Evolutionary conservation across 1,284 basidiomycete species (phyloP).

Genomic region (Sanghuangporus baumii): DNA sequence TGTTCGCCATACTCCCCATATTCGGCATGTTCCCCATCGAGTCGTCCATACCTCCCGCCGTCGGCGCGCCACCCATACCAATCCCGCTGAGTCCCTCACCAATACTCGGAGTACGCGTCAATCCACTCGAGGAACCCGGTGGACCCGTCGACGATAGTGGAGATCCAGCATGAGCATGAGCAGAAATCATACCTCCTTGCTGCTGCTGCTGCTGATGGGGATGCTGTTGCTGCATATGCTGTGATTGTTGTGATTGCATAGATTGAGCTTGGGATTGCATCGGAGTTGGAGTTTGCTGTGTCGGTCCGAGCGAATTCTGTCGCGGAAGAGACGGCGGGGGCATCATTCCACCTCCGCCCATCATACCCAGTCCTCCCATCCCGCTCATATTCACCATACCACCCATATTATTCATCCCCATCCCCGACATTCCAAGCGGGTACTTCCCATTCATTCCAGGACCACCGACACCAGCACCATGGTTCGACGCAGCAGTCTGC

Average conservation of each 20-base stretch:
- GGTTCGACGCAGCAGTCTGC: constrained; percentile 15
- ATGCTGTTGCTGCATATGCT: constrained; percentile 6
- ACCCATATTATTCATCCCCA: constrained; percentile 9
- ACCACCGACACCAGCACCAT: constrained; percentile 8
- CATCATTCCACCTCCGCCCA: constrained; percentile 24
- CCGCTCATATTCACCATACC: constrained; percentile 4
- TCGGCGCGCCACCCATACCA: background rate
- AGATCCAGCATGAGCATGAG: background rate
- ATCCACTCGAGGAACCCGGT: background rate
- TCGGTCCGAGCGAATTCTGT: constrained; percentile 5
- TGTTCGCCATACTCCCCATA: constrained; percentile 6
- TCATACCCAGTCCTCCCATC: constrained; percentile 14
- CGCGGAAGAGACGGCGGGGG: constrained; percentile 25
- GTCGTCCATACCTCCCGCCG: background rate
- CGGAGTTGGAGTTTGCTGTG: background rate
- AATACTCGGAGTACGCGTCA: constrained; percentile 4
- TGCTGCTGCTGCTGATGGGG: background rate
- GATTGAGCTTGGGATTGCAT: background rate
- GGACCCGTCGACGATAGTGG: background rate
- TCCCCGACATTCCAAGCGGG: background rate
- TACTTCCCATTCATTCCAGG: background rate
- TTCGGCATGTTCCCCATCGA: background rate
- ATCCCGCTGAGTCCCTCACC: constrained; percentile 9
- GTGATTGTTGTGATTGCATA: background rate
- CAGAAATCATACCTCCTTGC: background rate